Percentiles rank a stretch among this genome's conserved stretches.
These are phyloP conservation scores for Fraxinus pennsylvanica DNA, from an alignment of 257 asterid species.

Conservation along the genomic window DNA sequence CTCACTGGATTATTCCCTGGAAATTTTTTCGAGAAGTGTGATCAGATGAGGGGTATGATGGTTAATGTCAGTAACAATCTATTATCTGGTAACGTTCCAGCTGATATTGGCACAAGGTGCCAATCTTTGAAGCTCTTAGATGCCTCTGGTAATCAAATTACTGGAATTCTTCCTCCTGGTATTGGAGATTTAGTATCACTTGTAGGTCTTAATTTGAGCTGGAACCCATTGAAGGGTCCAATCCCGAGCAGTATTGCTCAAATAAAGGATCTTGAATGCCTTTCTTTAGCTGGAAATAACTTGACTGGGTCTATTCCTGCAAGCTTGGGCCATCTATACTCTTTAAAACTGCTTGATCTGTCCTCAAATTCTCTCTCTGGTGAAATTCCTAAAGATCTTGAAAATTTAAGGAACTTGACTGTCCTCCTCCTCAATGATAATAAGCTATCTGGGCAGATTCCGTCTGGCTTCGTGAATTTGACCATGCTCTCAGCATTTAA, in stretches of 20 bases:
- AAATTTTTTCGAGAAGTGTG: conserved; percentile 63
- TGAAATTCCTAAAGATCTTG: conserved; percentile 66
- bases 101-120: conserved; percentile 53
- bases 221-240: conserved; percentile 64
- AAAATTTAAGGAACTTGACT: conserved; percentile 55
- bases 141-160: conserved; percentile 62
- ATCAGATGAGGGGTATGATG: conserved; percentile 53
- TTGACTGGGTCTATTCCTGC: conserved; percentile 69
- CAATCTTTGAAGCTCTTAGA: conserved; percentile 56
- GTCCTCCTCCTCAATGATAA: conserved; percentile 70
- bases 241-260: conserved; percentile 65
- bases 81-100: conserved; percentile 64
- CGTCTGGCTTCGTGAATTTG: conserved; percentile 46
- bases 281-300: conserved; percentile 71
- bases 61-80: conserved; percentile 58
- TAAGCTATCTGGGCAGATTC: conserved; percentile 72
- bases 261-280: conserved; percentile 55
- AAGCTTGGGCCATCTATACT: conserved; percentile 55
- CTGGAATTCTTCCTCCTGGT: conserved; percentile 59
- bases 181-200: conserved; percentile 60
- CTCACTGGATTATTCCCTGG: conserved; percentile 67
- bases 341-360: conserved; percentile 69
- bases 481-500: conserved; percentile 61
- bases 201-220: conserved; percentile 59
- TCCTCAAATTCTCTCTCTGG: conserved; percentile 70